A percentile compares a stretch with the other conserved stretches of the same genome.
Evolutionary conservation across 495 filamentous ascomycete species (phyloP).

Genomic region (Cairneyella variabilis): DNA sequence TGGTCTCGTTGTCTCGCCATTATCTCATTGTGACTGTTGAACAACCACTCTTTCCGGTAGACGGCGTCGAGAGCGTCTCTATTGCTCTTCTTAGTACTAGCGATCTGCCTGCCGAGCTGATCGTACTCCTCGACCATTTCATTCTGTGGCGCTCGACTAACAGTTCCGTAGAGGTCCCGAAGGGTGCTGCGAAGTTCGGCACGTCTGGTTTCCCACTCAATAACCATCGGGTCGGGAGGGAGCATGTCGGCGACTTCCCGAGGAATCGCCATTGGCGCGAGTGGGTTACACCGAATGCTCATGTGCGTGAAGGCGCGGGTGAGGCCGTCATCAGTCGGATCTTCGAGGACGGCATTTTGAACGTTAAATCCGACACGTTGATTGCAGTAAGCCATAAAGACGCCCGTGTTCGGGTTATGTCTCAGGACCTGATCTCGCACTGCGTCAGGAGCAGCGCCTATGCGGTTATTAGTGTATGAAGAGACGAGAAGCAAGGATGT

Average conservation of each 20-base stretch:
- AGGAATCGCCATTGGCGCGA: neutral
- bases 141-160: slow-evolving; percentile 11
- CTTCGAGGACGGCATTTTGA: slow-evolving; percentile 20
- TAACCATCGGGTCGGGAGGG: slow-evolving; percentile 21
- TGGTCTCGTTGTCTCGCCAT: slow-evolving; percentile 14
- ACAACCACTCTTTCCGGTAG: slow-evolving; percentile 18
- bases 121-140: neutral
- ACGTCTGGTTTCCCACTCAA: slow-evolving; percentile 15
- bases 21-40: slow-evolving; percentile 14
- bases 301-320: slow-evolving; percentile 23
- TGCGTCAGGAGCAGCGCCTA: slow-evolving; percentile 18
- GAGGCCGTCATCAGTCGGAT: slow-evolving; percentile 20
- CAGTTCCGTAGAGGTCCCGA: slow-evolving; percentile 15
- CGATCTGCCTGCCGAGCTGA: neutral
- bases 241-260: too few species aligned
- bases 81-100: slow-evolving; percentile 6
- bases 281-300: slow-evolving; percentile 13
- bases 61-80: slow-evolving; percentile 4
- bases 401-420: slow-evolving; percentile 11
- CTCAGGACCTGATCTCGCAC: slow-evolving; percentile 20
- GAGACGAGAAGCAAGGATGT: neutral
- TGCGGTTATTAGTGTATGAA: neutral
- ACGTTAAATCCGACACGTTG: slow-evolving; percentile 20
- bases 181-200: too few species aligned
- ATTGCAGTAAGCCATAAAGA: slow-evolving; percentile 17